These are phyloP conservation scores for Nicotiana sylvestris DNA, from an alignment of 257 asterid species.

Conservation along the genomic window DNA sequence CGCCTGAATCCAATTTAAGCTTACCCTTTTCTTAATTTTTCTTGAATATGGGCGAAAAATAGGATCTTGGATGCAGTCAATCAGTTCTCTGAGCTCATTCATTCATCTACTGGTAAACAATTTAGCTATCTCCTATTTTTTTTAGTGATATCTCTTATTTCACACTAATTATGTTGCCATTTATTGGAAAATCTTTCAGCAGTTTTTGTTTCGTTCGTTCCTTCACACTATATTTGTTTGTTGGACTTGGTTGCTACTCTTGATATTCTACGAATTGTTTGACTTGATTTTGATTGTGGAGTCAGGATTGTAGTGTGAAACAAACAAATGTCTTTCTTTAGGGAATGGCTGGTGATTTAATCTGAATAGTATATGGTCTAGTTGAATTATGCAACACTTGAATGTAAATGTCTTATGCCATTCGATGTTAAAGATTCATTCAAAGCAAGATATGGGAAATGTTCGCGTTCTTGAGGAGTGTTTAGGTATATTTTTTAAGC, in stretches of 20 bases:
- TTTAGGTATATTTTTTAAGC: background rate
- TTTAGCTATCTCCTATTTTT: background rate
- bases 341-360: background rate
- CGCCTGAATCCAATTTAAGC: background rate
- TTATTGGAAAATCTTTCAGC: background rate
- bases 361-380: background rate
- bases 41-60: background rate
- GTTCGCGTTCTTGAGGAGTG: background rate
- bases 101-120: background rate
- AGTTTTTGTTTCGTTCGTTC: background rate
- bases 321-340: background rate
- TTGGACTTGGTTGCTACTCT: background rate
- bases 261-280: background rate
- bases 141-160: background rate
- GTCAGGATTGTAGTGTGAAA: background rate
- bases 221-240: background rate
- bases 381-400: background rate
- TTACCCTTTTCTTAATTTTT: background rate
- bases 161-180: background rate
- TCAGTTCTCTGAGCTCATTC: background rate
- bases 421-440: background rate
- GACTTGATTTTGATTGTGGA: background rate
- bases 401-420: fast-evolving
- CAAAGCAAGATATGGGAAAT: background rate
- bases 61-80: background rate